Percentiles rank a stretch among this genome's conserved stretches.
Conservation (phyloP, 495 filamentous ascomycete species). For the Acidiella bohemica region DNA sequence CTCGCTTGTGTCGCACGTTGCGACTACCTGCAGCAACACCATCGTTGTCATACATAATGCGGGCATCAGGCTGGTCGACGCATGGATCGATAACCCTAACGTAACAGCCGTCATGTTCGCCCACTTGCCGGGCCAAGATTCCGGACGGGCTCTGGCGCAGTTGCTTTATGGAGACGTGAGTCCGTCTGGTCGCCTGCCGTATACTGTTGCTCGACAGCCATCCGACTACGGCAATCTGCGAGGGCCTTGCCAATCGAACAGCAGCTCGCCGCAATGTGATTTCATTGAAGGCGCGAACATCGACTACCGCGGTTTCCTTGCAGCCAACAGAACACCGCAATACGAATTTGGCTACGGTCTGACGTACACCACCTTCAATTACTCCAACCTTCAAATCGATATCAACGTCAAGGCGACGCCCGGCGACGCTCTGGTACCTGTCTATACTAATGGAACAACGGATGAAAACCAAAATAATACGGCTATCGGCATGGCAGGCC, state of each 20-base stretch:
- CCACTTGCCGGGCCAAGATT: constrained; percentile 22
- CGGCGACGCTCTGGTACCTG: constrained; percentile 1
- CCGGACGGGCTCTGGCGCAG: constrained; percentile 18
- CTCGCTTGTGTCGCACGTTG: constrained; percentile 19
- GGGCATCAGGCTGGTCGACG: constrained; percentile 21
- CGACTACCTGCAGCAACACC: constrained; percentile 21
- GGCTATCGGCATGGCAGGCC: constrained; percentile 9
- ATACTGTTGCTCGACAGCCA: constrained; percentile 16
- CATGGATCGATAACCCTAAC: constrained; percentile 24
- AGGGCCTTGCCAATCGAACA: constrained; percentile 3
- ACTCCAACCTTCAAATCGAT: constrained; percentile 4
- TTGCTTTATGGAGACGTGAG: constrained; percentile 19
- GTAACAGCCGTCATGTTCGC: constrained; percentile 24
- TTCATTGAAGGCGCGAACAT: constrained; percentile 24
- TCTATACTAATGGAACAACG: constrained; percentile 10
- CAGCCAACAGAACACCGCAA: constrained; percentile 17
- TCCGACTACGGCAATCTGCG: constrained; percentile 18
- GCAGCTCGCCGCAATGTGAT: constrained; percentile 12
- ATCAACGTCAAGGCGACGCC: constrained; percentile 10
- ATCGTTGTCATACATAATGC: constrained; percentile 25
- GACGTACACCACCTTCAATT: constrained; percentile 7
- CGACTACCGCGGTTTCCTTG: constrained; percentile 23
- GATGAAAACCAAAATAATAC: constrained; percentile 16
- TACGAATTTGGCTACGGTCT: constrained; percentile 23
- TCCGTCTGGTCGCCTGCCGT: constrained; percentile 20